Evolutionary conservation across 192 early-diverging fungal genomes (phyloP).

Genomic region (Coemansia furcata): DNA sequence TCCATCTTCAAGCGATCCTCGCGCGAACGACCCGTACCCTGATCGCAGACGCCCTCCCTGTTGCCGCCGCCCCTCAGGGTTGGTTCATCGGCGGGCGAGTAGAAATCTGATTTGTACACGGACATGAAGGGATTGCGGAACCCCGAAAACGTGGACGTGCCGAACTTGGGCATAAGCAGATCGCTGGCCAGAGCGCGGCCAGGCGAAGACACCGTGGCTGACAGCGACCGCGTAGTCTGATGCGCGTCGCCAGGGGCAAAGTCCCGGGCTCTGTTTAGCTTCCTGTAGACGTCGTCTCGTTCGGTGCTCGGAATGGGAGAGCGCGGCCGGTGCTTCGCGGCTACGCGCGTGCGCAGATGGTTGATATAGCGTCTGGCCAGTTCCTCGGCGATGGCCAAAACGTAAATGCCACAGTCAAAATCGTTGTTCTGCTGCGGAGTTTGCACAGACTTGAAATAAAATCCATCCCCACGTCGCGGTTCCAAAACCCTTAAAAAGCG

Average conservation of each 20-base stretch:
- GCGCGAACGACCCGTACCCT: not conserved
- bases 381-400: constrained; percentile 52
- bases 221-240: not conserved
- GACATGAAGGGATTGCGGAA: constrained; percentile 38
- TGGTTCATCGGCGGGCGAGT: not conserved
- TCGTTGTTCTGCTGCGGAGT: constrained; percentile 56
- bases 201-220: constrained; percentile 4
- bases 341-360: constrained; percentile 10
- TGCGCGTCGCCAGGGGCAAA: not conserved
- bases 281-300: constrained; percentile 7
- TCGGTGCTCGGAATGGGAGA: not conserved
- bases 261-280: constrained; percentile 17
- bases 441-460: constrained; percentile 55
- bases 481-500: constrained; percentile 46
- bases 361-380: constrained; percentile 48
- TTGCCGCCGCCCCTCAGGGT: not conserved
- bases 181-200: constrained; percentile 43
- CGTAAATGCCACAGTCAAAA: constrained; percentile 51
- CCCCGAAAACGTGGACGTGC: constrained; percentile 21
- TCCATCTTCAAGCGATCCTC: constrained; percentile 40
- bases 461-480: constrained; percentile 35
- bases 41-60: not conserved
- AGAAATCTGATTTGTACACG: too few relatives aligned
- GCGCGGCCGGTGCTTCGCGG: not conserved
- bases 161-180: constrained; percentile 39